Evolutionary conservation across 2,329 filamentous ascomycete species (phyloP), one percentile per base, ranked within the genome.

Genomic region (Aspergillus sp.): DNA sequence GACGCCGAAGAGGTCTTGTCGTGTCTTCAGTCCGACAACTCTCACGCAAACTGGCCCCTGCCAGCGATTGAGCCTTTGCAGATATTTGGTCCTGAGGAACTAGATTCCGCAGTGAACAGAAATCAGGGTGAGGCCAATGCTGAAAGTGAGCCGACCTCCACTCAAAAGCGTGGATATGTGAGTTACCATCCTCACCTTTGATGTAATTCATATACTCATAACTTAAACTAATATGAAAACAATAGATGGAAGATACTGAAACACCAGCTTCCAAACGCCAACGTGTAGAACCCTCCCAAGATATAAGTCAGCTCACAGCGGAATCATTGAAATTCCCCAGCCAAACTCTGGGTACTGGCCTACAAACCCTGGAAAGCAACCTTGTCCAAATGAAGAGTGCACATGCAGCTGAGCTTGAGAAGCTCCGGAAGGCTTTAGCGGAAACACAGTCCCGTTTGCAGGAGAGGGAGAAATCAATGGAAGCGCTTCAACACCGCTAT

Each of bases 401-500:
- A 3, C 60, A 70, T 43, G 56, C 59, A 5, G 47, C 53, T 4
- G 67, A 70, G 43, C 54, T 66, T 10, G 55, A 61, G 4, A 57
- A 55, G 32, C 56, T 72, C 7, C 59, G 63, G 27, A 52, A 50
- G 33, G 55, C 60, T 3, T 49, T 70, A 19, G 49, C 53, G 12
- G 50, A 60, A 3, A 51, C 57, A 3, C 54, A 63, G 45, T 49
- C 55, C 42, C 63, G 64, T 38, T 52, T 65, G 9, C 54, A 58
- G 27, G 62, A 68, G 44, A 61, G 63, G 41, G 63, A 70, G 43
- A 56, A 60, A 39, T 59, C 56, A 5, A 58, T 73, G 43, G 57
- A 60, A 15, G 43, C 50, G 6, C 54, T 75, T 7, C 71, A 74
- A 53, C 67, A 70, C 58, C 70, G 72, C 44, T 74, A 73, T 49